phyloP scores from a whole-genome alignment of 495 filamentous ascomycete species.

The Aspergillus cristatus region DNA sequence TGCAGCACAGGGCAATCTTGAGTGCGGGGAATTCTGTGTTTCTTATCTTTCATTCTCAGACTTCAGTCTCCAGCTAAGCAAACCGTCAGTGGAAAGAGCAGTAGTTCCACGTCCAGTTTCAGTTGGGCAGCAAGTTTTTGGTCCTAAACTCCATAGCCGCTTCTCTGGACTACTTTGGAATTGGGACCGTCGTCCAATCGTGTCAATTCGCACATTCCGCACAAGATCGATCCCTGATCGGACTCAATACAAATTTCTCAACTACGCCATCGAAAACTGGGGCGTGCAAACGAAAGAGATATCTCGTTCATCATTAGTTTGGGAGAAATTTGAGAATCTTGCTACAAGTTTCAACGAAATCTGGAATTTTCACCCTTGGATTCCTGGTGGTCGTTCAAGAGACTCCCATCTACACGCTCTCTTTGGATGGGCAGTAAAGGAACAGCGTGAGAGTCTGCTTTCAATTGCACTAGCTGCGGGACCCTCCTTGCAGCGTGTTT shows the following conservation, averaged over 20 bases:
- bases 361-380: slow-evolving; percentile 19
- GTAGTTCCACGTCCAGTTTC: no score
- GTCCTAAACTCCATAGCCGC: no score
- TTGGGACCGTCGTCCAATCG: no score
- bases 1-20: slow-evolving; percentile 4
- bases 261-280: slow-evolving; percentile 8
- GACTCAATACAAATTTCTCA: slow-evolving; percentile 9
- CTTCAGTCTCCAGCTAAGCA: slow-evolving; percentile 12
- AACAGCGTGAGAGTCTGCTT: slow-evolving; percentile 12
- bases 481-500: neutral
- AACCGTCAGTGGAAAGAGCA: no score
- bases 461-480: slow-evolving; percentile 1
- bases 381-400: slow-evolving; percentile 11
- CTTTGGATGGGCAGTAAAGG: slow-evolving; percentile 16
- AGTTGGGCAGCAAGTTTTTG: no score
- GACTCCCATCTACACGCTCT: slow-evolving; percentile 14
- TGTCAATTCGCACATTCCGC: no score
- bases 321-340: slow-evolving; percentile 8
- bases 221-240: no score
- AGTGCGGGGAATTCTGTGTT: slow-evolving; percentile 16
- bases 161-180: no score
- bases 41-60: slow-evolving; percentile 17
- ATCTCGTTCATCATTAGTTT: slow-evolving; percentile 1
- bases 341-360: slow-evolving; percentile 12
- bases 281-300: slow-evolving; percentile 8